These are phyloP conservation scores for Graphilbum ipis-grandicollis DNA, from an alignment of 2,329 filamentous ascomycete species.

Conservation along the genomic window DNA sequence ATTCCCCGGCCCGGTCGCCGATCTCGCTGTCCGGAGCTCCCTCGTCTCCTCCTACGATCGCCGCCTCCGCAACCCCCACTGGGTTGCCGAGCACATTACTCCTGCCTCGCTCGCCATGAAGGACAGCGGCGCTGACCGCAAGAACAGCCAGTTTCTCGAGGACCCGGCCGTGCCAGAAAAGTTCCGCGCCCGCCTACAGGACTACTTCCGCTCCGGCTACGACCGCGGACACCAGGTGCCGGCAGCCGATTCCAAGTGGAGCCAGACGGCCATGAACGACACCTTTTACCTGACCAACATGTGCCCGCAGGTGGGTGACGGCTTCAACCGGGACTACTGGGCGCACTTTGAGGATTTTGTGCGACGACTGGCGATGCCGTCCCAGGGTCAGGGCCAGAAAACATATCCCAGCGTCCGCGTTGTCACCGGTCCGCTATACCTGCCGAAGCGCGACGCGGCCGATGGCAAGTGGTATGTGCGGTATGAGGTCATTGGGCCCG, in stretches of 20 bases:
- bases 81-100: conserved; percentile 95
- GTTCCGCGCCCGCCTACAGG: conserved; percentile 79
- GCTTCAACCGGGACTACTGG: conserved; percentile 99
- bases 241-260: conserved; percentile 92
- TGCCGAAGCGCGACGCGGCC: conserved; percentile 61
- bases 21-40: conserved; percentile 59
- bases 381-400: no score
- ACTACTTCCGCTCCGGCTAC: conserved; percentile 90
- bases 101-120: conserved; percentile 58
- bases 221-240: conserved; percentile 95
- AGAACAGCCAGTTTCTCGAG: conserved; percentile 68
- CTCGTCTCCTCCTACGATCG: conserved; percentile 84
- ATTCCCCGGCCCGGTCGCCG: conserved; percentile 79
- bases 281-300: conserved; percentile 92
- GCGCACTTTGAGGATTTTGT: conserved; percentile 97
- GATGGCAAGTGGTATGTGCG: conserved; percentile 92
- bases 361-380: conserved; percentile 64
- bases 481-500: conserved; percentile 97
- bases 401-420: conserved; percentile 81
- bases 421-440: conserved; percentile 84
- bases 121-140: conserved; percentile 53
- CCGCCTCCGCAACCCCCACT: conserved; percentile 75
- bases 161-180: conserved; percentile 63
- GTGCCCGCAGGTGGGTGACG: conserved; percentile 95
- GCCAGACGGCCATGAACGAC: conserved; percentile 81